These are phyloP conservation scores for Millerozyma miso DNA, from an alignment of 805 yeast genomes.

Conservation along the genomic window DNA sequence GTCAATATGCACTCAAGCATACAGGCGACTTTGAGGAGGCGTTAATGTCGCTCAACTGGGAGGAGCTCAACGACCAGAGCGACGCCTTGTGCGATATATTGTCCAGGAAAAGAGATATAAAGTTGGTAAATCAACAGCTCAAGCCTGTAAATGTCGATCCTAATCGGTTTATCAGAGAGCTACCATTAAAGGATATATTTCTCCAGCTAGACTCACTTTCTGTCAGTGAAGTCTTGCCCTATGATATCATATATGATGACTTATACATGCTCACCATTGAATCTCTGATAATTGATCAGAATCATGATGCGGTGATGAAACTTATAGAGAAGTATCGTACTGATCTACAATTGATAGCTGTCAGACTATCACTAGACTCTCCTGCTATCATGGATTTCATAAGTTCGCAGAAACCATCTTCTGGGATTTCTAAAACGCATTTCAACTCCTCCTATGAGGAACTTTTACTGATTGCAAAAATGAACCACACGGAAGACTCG, in stretches of 20 bases:
- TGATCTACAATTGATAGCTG: constrained; percentile 26
- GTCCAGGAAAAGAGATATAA: constrained; percentile 2
- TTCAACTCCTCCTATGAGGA: constrained; percentile 11
- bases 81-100: constrained; percentile 12
- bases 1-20: constrained; percentile 2
- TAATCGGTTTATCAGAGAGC: neutral
- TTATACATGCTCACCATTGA: constrained; percentile 30
- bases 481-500: neutral
- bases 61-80: constrained; percentile 1
- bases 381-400: constrained; percentile 13
- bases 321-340: constrained; percentile 13
- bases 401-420: constrained; percentile 1
- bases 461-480: constrained; percentile 11
- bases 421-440: neutral
- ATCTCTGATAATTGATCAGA: constrained; percentile 16
- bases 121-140: constrained; percentile 4
- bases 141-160: constrained; percentile 1
- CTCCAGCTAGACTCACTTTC: constrained; percentile 3
- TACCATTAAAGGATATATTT: constrained; percentile 1
- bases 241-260: constrained; percentile 24
- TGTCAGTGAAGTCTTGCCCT: constrained; percentile 20
- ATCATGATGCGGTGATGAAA: constrained; percentile 22
- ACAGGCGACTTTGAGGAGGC: constrained; percentile 2
- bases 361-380: constrained; percentile 16
- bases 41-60: constrained; percentile 6